Percentiles rank a stretch among this genome's conserved stretches.
phyloP scores from a whole-genome alignment of 345 rosid species.

The Eucalyptus cloeziana region DNA sequence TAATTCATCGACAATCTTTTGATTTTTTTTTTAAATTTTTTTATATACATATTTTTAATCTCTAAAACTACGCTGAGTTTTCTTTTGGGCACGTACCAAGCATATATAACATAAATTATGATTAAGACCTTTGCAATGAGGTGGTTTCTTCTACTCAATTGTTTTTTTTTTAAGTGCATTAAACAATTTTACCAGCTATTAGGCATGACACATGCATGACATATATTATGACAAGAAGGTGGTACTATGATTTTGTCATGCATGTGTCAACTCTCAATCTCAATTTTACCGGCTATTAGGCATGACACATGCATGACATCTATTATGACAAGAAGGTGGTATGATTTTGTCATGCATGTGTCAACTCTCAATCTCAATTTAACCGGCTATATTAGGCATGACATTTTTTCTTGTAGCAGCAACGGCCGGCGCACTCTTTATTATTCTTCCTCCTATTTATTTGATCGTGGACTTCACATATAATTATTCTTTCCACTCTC shows the following conservation, averaged over 20 bases:
- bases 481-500: not conserved
- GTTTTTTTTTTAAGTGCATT: not conserved
- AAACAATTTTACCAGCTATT: not conserved
- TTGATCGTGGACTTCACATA: not conserved
- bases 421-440: not conserved
- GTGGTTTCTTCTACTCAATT: not conserved
- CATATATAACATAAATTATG: not conserved
- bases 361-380: not conserved
- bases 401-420: not conserved
- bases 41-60: not conserved
- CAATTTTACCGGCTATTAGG: not conserved
- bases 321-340: not conserved
- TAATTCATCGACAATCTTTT: not conserved
- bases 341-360: not conserved
- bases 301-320: not conserved
- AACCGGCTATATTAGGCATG: not conserved
- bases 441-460: not conserved
- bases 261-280: not conserved
- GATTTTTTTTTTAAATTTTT: too few species aligned
- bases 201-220: too few species aligned
- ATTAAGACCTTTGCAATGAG: not conserved
- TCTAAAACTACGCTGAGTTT: not conserved
- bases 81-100: not conserved
- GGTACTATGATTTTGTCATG: not conserved
- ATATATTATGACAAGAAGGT: not conserved